Percentiles rank a stretch among this genome's conserved stretches.
Evolutionary conservation across 768 basidiomycete species (phyloP).

Genomic region (Floccularia luteovirens): DNA sequence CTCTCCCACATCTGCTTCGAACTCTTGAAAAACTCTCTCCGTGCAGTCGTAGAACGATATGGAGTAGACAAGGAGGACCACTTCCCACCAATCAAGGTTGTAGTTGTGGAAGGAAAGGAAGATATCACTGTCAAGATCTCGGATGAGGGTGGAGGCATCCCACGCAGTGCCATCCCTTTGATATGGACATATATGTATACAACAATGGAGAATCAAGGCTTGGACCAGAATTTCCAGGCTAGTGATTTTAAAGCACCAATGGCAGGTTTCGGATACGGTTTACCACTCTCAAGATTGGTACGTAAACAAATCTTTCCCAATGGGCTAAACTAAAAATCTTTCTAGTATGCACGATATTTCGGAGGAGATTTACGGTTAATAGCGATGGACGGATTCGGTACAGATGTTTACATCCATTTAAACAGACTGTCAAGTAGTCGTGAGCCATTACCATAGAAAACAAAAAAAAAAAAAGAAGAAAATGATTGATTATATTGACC

Average conservation of each 20-base stretch:
- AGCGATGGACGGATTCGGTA: conserved; percentile 98
- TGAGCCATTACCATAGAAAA: conserved; percentile 59
- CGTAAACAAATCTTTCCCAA: conserved; percentile 17
- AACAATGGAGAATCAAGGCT: conserved; percentile 67
- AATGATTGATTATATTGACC: neutral
- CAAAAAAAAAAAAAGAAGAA: neutral
- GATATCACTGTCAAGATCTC: conserved; percentile 99
- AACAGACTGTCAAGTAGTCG: conserved; percentile 79
- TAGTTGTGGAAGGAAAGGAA: conserved; percentile 95
- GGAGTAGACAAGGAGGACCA: conserved; percentile 72
- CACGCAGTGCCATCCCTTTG: conserved; percentile 79
- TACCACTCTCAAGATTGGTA: conserved; percentile 87
- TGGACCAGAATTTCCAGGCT: conserved; percentile 73
- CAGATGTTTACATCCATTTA: conserved; percentile 89
- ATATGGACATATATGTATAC: conserved; percentile 99
- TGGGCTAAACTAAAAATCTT: conserved; percentile 2
- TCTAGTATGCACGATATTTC: conserved; percentile 89
- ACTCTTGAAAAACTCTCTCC: conserved; percentile 93
- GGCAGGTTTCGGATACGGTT: conserved; percentile 94
- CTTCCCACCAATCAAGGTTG: conserved; percentile 90
- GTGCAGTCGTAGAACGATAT: conserved; percentile 91
- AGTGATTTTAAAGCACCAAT: conserved; percentile 96
- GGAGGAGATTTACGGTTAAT: conserved; percentile 91
- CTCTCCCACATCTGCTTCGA: conserved; percentile 97
- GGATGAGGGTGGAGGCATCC: conserved; percentile 95